phyloP scores from a whole-genome alignment of 768 basidiomycete species.

The Melanogaster broomeanus region DNA sequence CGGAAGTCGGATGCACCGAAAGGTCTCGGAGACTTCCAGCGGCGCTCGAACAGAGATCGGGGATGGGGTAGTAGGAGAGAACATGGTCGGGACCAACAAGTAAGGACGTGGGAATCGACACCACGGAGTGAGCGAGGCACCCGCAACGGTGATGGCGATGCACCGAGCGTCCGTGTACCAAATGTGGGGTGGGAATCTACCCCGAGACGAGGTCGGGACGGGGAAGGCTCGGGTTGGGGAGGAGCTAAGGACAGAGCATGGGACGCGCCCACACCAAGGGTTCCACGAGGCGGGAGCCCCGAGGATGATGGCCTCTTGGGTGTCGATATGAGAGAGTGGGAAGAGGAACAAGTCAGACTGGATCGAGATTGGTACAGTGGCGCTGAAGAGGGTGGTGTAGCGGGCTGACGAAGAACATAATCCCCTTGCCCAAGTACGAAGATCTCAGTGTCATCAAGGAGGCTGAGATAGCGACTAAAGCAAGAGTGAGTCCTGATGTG shows the following conservation, averaged over 20 bases:
- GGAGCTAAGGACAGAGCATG: conserved; percentile 55
- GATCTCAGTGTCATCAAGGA: conserved; percentile 71
- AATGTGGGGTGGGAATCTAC: conserved; percentile 96
- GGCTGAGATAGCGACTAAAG: conserved; percentile 74
- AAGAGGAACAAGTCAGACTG: conserved; percentile 89
- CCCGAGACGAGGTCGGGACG: conserved; percentile 58
- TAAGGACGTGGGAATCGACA: conserved; percentile 57
- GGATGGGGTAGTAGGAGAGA: conserved; percentile 49
- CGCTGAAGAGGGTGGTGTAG: conserved; percentile 83
- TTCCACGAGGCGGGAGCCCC: conserved; percentile 64
- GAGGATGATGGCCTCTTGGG: conserved; percentile 66
- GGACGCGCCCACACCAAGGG: conserved; percentile 85
- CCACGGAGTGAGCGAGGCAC: conserved; percentile 58
- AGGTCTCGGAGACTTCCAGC: conserved; percentile 91
- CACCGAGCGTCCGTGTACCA: conserved; percentile 85
- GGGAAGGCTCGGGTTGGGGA: conserved; percentile 68
- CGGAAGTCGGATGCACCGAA: conserved; percentile 58
- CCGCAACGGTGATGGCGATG: conserved; percentile 48
- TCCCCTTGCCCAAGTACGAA: conserved; percentile 90
- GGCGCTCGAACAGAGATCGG: conserved; percentile 81
- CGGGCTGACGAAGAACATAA: conserved; percentile 92
- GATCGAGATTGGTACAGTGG: conserved; percentile 98
- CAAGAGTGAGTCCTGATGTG: conserved; percentile 51
- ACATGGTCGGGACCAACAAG: conserved; percentile 29
- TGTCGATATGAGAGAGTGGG: conserved; percentile 89